Percentiles rank a stretch among this genome's conserved stretches.
Conservation (phyloP, 768 basidiomycete species). For the Pleurotus cornucopiae region DNA sequence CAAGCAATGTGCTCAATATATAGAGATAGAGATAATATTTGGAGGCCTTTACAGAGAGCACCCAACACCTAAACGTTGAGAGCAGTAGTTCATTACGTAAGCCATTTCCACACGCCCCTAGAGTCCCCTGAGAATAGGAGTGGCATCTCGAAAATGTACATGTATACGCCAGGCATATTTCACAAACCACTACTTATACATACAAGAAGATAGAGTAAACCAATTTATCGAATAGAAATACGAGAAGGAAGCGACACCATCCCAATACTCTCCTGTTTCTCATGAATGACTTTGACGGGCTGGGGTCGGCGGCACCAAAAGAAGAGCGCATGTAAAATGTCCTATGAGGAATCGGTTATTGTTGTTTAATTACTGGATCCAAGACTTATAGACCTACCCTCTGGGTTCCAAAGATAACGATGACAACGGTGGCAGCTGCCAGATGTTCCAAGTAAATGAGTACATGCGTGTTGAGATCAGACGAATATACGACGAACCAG, state of each 20-base stretch:
- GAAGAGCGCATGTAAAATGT: constrained; percentile 29
- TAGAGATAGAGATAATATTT: no score
- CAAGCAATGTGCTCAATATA: constrained; percentile 17
- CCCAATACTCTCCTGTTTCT: not conserved
- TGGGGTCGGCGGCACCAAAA: constrained; percentile 25
- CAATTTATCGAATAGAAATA: not conserved
- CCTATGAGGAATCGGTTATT: constrained; percentile 13
- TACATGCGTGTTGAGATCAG: not conserved
- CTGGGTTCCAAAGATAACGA: constrained; percentile 47
- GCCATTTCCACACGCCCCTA: no score
- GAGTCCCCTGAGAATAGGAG: no score
- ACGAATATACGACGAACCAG: constrained; percentile 25
- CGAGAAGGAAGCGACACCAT: not conserved
- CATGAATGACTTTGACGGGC: not conserved
- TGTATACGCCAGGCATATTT: no score
- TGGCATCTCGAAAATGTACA: no score
- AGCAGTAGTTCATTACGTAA: no score
- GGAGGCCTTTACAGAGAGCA: constrained; percentile 16
- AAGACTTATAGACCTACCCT: constrained; percentile 19
- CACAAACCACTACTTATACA: constrained; percentile 13
- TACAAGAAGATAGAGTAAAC: constrained; percentile 20
- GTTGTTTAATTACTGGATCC: constrained; percentile 6
- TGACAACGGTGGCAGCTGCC: constrained; percentile 36
- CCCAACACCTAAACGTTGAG: no score
- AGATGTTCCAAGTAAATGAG: not conserved